A percentile compares a stretch with the other conserved stretches of the same genome.
These are phyloP conservation scores for Botrytis fabae DNA, from an alignment of 2,329 filamentous ascomycete genomes.

Conservation along the genomic window DNA sequence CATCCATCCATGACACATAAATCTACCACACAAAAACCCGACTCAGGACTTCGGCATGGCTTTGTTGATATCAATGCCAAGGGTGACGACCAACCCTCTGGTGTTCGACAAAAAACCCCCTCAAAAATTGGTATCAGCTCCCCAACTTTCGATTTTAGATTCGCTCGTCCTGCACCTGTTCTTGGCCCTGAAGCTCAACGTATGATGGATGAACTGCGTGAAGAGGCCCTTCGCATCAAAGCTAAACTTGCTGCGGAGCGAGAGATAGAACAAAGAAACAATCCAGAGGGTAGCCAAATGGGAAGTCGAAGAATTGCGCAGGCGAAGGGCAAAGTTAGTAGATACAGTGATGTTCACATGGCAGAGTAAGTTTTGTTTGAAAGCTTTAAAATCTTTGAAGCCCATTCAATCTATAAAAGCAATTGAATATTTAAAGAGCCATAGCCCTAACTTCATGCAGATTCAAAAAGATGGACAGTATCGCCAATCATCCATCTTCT, in stretches of 20 bases:
- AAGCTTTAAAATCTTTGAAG: background rate
- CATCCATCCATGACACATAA: slow-evolving; percentile 81
- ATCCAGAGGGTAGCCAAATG: slow-evolving; percentile 46
- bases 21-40: slow-evolving; percentile 71
- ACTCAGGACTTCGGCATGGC: slow-evolving; percentile 78
- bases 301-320: slow-evolving; percentile 71
- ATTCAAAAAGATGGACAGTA: slow-evolving; percentile 98
- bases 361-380: slow-evolving; percentile 49
- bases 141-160: slow-evolving; percentile 66
- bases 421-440: background rate
- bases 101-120: slow-evolving; percentile 59
- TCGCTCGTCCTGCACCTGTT: slow-evolving; percentile 54
- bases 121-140: slow-evolving; percentile 57
- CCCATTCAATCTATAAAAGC: background rate
- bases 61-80: slow-evolving; percentile 66
- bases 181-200: slow-evolving; percentile 62
- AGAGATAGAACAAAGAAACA: slow-evolving; percentile 51
- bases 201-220: slow-evolving; percentile 67
- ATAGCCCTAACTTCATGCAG: slow-evolving; percentile 9
- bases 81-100: slow-evolving; percentile 45
- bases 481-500: slow-evolving; percentile 79
- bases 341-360: slow-evolving; percentile 85
- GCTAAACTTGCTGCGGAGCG: slow-evolving; percentile 64
- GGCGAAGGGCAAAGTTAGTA: slow-evolving; percentile 73
- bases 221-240: slow-evolving; percentile 71